phyloP scores from a whole-genome alignment of 2,329 filamentous ascomycete species.

The Cladosporium sp. region DNA sequence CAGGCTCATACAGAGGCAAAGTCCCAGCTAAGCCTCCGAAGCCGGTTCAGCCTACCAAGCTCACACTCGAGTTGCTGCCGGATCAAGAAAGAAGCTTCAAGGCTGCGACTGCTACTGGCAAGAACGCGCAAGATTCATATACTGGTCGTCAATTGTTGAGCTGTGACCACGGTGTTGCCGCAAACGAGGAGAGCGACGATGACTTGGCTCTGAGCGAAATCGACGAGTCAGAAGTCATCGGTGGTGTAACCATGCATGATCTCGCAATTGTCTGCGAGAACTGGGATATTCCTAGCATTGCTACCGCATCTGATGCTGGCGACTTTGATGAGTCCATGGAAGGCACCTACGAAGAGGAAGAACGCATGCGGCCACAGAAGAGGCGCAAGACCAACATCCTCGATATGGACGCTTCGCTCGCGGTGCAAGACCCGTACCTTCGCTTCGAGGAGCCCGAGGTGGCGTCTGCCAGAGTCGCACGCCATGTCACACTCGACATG shows the following conservation, averaged over 20 bases:
- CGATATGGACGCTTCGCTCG: slow-evolving; percentile 23
- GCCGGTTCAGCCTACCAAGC: slow-evolving; percentile 79
- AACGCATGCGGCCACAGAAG: slow-evolving; percentile 54
- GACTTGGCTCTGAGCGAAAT: slow-evolving; percentile 53
- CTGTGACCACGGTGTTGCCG: slow-evolving; percentile 56
- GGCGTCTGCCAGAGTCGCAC: slow-evolving; percentile 70
- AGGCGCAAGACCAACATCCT: slow-evolving; percentile 59
- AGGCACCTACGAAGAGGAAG: slow-evolving; percentile 40
- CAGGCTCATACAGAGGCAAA: slow-evolving; percentile 76
- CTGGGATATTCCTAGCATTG: slow-evolving; percentile 68
- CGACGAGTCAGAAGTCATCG: slow-evolving; percentile 65
- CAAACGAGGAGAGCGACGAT: slow-evolving; percentile 52
- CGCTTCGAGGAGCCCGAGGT: slow-evolving; percentile 79
- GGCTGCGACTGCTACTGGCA: slow-evolving; percentile 57
- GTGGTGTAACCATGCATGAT: slow-evolving; percentile 75
- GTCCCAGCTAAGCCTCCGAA: slow-evolving; percentile 77
- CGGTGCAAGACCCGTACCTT: slow-evolving; percentile 25
- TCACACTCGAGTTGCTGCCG: slow-evolving; percentile 79
- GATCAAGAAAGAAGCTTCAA: slow-evolving; percentile 87
- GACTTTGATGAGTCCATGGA: slow-evolving; percentile 26
- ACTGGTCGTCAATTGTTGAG: slow-evolving; percentile 41
- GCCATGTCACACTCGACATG: slow-evolving; percentile 78
- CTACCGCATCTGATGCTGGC: slow-evolving; percentile 42
- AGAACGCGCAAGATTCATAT: slow-evolving; percentile 46
- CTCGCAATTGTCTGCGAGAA: slow-evolving; percentile 84